A percentile compares a stretch with the other conserved stretches of the same genome.
Conservation (phyloP, 192 early-diverging fungal genomes). For the Entomortierella parvispora region DNA sequence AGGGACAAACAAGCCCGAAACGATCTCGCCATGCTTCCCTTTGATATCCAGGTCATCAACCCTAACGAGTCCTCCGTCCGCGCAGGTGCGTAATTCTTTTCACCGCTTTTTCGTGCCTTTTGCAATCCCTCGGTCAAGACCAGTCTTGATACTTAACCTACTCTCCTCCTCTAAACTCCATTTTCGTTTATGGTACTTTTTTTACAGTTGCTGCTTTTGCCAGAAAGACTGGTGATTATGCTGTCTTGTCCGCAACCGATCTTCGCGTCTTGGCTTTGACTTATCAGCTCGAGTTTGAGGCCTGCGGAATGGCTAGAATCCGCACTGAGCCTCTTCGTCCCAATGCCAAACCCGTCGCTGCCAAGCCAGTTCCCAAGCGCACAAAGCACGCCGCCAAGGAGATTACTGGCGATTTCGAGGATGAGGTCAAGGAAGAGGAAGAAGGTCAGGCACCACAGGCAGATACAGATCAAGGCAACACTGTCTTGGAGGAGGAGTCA, state of each 20-base stretch:
- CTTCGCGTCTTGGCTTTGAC: constrained; percentile 90
- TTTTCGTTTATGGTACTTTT: constrained; percentile 8
- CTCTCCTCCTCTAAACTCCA: not conserved
- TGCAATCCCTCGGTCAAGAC: constrained; percentile 23
- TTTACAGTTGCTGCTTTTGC: constrained; percentile 81
- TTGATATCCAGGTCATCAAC: constrained; percentile 67
- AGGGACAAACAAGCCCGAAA: constrained; percentile 78
- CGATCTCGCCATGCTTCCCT: constrained; percentile 65
- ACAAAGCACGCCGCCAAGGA: constrained; percentile 45
- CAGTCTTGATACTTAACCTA: not conserved
- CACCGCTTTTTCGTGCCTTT: constrained; percentile 13
- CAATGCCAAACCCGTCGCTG: constrained; percentile 28
- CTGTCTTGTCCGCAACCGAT: constrained; percentile 83
- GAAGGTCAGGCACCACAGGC: constrained; percentile 5
- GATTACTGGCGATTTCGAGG: constrained; percentile 41
- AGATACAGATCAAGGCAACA: constrained; percentile 21
- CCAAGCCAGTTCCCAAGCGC: constrained; percentile 19
- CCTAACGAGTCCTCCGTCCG: constrained; percentile 74
- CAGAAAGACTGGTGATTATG: constrained; percentile 92
- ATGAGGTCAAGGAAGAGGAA: constrained; percentile 4
- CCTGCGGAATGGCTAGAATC: constrained; percentile 75
- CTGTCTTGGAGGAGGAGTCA: constrained; percentile 38
- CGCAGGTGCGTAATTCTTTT: constrained; percentile 53
- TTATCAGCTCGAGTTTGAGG: constrained; percentile 86
- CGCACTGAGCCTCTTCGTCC: constrained; percentile 73